Conservation (phyloP, 495 filamentous ascomycete species). For the Extremus antarcticus region DNA sequence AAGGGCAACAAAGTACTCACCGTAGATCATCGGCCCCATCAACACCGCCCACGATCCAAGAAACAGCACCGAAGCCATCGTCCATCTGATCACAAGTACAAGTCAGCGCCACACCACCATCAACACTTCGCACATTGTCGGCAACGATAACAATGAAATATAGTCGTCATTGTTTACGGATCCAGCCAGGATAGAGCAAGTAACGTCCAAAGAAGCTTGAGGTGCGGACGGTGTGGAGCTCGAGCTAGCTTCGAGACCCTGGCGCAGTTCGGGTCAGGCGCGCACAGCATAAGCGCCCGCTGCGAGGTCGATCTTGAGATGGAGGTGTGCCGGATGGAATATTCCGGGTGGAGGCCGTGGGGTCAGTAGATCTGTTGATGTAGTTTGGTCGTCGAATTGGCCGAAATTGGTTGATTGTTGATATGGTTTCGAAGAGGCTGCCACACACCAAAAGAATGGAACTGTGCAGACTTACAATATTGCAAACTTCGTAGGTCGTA, state of each 20-base stretch:
- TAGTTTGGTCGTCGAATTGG: neutral
- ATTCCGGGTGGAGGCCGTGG: neutral
- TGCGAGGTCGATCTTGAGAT: neutral
- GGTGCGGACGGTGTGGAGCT: neutral
- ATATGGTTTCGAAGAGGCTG: no score
- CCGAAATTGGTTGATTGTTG: no score
- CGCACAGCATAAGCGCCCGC: slow-evolving; percentile 1
- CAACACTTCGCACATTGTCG: slow-evolving; percentile 3
- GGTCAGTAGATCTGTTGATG: neutral
- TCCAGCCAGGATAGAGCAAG: neutral
- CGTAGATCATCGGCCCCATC: slow-evolving; percentile 76
- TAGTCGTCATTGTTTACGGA: neutral
- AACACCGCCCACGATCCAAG: slow-evolving; percentile 86
- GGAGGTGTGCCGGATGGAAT: neutral
- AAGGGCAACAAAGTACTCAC: slow-evolving; percentile 23
- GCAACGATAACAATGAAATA: neutral
- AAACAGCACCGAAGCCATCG: slow-evolving; percentile 82
- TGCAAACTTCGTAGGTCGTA: slow-evolving; percentile 85
- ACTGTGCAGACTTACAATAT: slow-evolving; percentile 88
- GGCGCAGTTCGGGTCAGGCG: neutral
- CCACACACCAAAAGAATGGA: no score
- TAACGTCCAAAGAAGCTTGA: no score
- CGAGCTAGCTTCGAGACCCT: neutral
- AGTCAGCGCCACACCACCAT: neutral
- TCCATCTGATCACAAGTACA: slow-evolving; percentile 56